phyloP scores from a whole-genome alignment of 2,329 filamentous ascomycete species.

The Endoconidiophora laricicola region DNA sequence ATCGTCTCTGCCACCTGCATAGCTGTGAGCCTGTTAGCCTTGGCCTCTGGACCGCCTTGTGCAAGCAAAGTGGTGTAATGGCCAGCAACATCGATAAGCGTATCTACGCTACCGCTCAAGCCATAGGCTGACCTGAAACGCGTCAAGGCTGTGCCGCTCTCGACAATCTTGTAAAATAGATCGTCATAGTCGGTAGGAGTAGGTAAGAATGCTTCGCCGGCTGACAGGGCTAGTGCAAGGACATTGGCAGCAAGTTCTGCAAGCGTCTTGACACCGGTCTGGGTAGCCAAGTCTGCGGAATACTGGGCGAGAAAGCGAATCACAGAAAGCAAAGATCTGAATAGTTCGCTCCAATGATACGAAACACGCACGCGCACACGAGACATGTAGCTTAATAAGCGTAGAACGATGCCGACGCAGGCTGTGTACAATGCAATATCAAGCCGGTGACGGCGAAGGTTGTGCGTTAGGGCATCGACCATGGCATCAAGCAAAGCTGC shows the following conservation, averaged over 20 bases:
- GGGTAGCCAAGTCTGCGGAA: constrained; percentile 52
- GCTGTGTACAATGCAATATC: constrained; percentile 75
- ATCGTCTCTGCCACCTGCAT: constrained; percentile 79
- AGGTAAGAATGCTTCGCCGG: constrained; percentile 80
- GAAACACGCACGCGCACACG: constrained; percentile 62
- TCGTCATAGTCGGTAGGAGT: constrained; percentile 83
- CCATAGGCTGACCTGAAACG: constrained; percentile 70
- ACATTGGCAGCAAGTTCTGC: constrained; percentile 67
- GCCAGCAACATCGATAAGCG: constrained; percentile 61
- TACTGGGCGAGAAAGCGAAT: constrained; percentile 86
- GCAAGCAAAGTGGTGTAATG: constrained; percentile 79
- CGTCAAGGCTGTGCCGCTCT: constrained; percentile 65
- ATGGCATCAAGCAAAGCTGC: constrained; percentile 70
- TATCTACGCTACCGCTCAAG: constrained; percentile 56
- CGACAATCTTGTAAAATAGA: constrained; percentile 94
- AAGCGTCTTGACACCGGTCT: constrained; percentile 54
- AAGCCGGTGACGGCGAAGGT: constrained; percentile 53
- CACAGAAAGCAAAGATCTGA: constrained; percentile 73
- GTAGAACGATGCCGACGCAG: constrained; percentile 64
- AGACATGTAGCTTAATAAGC: constrained; percentile 69
- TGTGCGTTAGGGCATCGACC: constrained; percentile 86
- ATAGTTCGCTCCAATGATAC: constrained; percentile 94
- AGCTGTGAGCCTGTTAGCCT: constrained; percentile 41
- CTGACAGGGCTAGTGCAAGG: constrained; percentile 66
- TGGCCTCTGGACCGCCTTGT: constrained; percentile 25